These are phyloP conservation scores for Saccharomycopsis capsularis DNA, from an alignment of 805 yeast species.

Conservation along the genomic window DNA sequence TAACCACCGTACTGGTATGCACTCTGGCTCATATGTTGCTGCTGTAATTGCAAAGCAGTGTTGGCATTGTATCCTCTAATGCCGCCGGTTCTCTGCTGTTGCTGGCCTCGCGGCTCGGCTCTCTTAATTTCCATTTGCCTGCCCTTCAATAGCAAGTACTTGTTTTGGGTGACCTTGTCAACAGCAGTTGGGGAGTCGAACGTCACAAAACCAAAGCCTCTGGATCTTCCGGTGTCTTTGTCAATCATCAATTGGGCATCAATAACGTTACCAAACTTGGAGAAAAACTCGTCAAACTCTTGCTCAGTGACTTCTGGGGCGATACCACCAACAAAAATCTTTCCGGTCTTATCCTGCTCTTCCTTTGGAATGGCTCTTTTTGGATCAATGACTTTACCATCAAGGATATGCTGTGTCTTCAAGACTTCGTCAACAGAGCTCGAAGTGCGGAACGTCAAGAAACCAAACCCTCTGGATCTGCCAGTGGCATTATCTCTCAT, in stretches of 20 bases:
- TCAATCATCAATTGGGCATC: slow-evolving; percentile 97
- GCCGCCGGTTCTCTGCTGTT: slow-evolving; percentile 33
- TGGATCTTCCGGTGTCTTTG: slow-evolving; percentile 91
- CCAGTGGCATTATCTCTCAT: slow-evolving; percentile 89
- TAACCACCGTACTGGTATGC: slow-evolving; percentile 18
- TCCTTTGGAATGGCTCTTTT: slow-evolving; percentile 96
- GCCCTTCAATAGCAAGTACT: slow-evolving; percentile 78
- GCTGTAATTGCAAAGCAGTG: slow-evolving; percentile 14
- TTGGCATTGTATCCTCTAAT: slow-evolving; percentile 20
- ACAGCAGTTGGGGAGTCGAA: slow-evolving; percentile 93
- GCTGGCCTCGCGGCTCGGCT: slow-evolving; percentile 77
- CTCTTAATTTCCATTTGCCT: slow-evolving; percentile 77
- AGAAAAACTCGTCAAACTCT: slow-evolving; percentile 81
- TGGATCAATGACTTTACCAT: slow-evolving; percentile 95
- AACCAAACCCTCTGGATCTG: slow-evolving; percentile 91
- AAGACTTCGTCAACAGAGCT: slow-evolving; percentile 80
- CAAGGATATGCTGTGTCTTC: slow-evolving; percentile 78
- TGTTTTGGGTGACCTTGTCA: slow-evolving; percentile 76
- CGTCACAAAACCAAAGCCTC: slow-evolving; percentile 97
- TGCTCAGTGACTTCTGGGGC: slow-evolving; percentile 88
- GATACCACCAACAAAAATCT: slow-evolving; percentile 95
- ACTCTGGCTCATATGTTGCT: slow-evolving; percentile 5
- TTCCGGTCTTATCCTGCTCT: slow-evolving; percentile 94
- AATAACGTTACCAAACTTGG: slow-evolving; percentile 82
- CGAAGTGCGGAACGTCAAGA: slow-evolving; percentile 79